Evolutionary conservation across 1,139 yeast genomes (phyloP).

Genomic region (Magnusiomyces tetraspermus): DNA sequence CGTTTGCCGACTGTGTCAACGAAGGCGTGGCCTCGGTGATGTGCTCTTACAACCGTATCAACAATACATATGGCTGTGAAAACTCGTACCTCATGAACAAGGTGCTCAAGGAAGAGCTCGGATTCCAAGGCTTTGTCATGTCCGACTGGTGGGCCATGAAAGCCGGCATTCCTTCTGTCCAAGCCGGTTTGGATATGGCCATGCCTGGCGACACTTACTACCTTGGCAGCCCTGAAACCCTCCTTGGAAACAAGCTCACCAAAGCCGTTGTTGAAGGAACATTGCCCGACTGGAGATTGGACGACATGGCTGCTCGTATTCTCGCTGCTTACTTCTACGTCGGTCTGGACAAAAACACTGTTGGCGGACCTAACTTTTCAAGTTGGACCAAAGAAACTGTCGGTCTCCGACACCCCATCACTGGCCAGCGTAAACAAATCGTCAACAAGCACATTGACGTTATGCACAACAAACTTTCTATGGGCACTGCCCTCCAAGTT

Average conservation of each 20-base stretch:
- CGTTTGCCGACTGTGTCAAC: constrained; percentile 52
- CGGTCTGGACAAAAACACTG: constrained; percentile 24
- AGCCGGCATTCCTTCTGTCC: constrained; percentile 47
- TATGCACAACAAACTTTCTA: constrained; percentile 42
- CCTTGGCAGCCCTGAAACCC: constrained; percentile 40
- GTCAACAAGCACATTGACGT: constrained; percentile 47
- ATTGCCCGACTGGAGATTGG: constrained; percentile 45
- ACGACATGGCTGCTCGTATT: constrained; percentile 55
- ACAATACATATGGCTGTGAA: constrained; percentile 53
- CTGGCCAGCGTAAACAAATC: constrained; percentile 40
- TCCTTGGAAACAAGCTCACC: constrained; percentile 52
- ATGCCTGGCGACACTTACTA: constrained; percentile 52
- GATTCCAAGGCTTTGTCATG: constrained; percentile 58
- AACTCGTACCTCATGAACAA: constrained; percentile 49
- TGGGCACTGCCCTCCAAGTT: constrained; percentile 43
- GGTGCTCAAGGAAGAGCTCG: constrained; percentile 51
- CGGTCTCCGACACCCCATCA: constrained; percentile 41
- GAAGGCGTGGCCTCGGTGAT: constrained; percentile 55
- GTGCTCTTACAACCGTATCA: constrained; percentile 54
- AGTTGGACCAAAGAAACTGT: constrained; percentile 51
- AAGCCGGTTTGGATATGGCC: constrained; percentile 56
- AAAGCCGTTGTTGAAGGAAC: constrained; percentile 49
- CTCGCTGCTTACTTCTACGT: constrained; percentile 46
- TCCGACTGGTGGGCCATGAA: constrained; percentile 58
- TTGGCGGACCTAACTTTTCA: constrained; percentile 47